Evolutionary conservation across 192 early-diverging fungal genomes (phyloP).

Genomic region (Phycomyces nitens): DNA sequence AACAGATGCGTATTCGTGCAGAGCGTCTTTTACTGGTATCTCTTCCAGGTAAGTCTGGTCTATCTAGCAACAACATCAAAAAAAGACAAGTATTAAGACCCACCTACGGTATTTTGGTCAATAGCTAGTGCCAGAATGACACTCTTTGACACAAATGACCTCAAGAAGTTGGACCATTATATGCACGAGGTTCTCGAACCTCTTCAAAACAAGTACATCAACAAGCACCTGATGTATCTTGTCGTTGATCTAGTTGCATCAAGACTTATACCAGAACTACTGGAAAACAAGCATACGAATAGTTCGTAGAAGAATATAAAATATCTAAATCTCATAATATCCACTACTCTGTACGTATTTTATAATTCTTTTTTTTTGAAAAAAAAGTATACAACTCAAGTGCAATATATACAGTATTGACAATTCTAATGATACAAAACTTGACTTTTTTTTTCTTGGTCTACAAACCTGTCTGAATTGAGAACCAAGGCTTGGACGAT

Average conservation of each 20-base stretch:
- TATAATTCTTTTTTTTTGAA: no score
- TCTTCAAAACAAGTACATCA: constrained; percentile 44
- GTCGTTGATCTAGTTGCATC: constrained; percentile 42
- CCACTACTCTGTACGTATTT: no score
- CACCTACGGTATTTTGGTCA: not conserved
- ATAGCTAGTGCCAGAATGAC: constrained; percentile 17
- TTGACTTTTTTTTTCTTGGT: no score
- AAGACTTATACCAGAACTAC: constrained; percentile 42
- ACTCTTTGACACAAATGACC: constrained; percentile 28
- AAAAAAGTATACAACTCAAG: no score
- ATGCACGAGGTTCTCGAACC: constrained; percentile 40
- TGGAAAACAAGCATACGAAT: not conserved
- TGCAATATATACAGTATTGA: no score
- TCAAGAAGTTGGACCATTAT: constrained; percentile 32
- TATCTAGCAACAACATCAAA: no score
- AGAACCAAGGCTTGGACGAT: no score
- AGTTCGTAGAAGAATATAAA: no score
- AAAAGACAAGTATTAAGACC: not conserved
- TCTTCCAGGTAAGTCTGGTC: constrained; percentile 37
- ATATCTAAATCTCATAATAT: no score
- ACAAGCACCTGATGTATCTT: constrained; percentile 50
- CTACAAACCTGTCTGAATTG: no score
- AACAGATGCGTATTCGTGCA: constrained; percentile 41
- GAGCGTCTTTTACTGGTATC: constrained; percentile 38
- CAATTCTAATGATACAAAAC: no score